Conservation (phyloP, 1,284 basidiomycete species). For the Laetiporus sulphureus region DNA sequence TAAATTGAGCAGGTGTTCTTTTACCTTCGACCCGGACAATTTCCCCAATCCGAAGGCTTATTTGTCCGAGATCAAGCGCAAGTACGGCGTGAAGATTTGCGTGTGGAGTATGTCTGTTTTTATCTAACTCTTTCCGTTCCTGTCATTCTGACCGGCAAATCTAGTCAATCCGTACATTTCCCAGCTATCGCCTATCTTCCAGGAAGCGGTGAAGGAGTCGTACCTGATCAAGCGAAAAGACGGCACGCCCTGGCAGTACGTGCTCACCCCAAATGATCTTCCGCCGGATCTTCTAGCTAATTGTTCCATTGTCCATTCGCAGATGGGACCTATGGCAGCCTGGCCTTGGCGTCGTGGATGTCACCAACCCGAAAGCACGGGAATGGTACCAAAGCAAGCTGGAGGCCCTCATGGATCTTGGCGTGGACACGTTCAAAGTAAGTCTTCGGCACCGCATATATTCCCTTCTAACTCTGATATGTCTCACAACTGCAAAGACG, state of each 20-base stretch:
- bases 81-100: slow-evolving; percentile 68
- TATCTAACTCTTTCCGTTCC: slow-evolving; percentile 1
- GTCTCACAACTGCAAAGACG: slow-evolving; percentile 36
- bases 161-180: slow-evolving; percentile 65
- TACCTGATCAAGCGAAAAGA: slow-evolving; percentile 68
- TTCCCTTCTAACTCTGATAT: neutral
- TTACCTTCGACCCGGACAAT: slow-evolving; percentile 69
- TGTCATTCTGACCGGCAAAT: neutral
- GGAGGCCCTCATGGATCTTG: slow-evolving; percentile 54
- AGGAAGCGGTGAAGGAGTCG: slow-evolving; percentile 57
- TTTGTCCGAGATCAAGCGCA: slow-evolving; percentile 58
- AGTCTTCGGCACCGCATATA: neutral
- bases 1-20: slow-evolving; percentile 50
- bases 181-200: slow-evolving; percentile 63
- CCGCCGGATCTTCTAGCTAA: neutral
- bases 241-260: slow-evolving; percentile 68
- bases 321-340: slow-evolving; percentile 74
- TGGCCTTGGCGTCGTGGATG: slow-evolving; percentile 61
- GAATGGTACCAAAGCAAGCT: slow-evolving; percentile 64
- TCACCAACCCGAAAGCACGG: slow-evolving; percentile 64
- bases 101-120: slow-evolving; percentile 52
- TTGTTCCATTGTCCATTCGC: neutral
- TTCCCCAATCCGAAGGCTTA: slow-evolving; percentile 70
- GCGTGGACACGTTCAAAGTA: slow-evolving; percentile 69
- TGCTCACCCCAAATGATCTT: slow-evolving; percentile 3